Evolutionary conservation across 129 eudicot species (phyloP).

Genomic region (Centella asiatica): DNA sequence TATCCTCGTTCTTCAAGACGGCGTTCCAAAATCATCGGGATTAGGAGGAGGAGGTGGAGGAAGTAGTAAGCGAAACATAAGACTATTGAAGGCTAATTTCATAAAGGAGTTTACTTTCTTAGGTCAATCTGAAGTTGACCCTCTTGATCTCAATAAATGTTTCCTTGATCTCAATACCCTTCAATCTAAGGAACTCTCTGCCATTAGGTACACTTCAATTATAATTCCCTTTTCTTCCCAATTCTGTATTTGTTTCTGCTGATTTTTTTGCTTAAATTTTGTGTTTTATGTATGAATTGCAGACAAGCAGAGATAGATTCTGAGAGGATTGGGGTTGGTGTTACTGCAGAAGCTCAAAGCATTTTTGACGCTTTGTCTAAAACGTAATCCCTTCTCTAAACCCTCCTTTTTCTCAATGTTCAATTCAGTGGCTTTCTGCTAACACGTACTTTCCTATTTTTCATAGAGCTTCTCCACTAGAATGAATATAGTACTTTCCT

Average conservation of each 20-base stretch:
- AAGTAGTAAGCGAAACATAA: conserved; percentile 53
- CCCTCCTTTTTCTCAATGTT: not conserved
- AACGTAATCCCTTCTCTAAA: conserved; percentile 46
- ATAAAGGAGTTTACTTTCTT: conserved; percentile 65
- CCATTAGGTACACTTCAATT: conserved; percentile 1
- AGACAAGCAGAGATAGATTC: conserved; percentile 97
- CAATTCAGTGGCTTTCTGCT: not conserved
- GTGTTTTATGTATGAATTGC: conserved; percentile 10
- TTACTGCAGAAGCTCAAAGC: conserved; percentile 80
- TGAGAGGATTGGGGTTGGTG: conserved; percentile 98
- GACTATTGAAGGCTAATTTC: conserved; percentile 84
- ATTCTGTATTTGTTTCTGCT: not conserved
- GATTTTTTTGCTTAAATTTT: not conserved
- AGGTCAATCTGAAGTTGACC: conserved; percentile 80
- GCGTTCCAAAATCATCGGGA: conserved; percentile 33
- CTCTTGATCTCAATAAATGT: conserved; percentile 62
- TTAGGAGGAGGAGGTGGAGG: conserved; percentile 27
- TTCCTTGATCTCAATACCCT: conserved; percentile 65
- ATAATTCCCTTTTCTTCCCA: not conserved
- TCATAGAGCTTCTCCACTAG: too few relatives aligned
- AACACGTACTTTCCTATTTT: not conserved
- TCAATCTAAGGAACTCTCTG: conserved; percentile 74
- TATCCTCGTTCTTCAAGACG: conserved; percentile 89
- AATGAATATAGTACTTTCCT: too few relatives aligned
- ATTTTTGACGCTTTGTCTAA: conserved; percentile 91